A percentile compares a stretch with the other conserved stretches of the same genome.
phyloP scores from a whole-genome alignment of 1,139 yeast species.

The Kurtzmaniella natalensis region DNA sequence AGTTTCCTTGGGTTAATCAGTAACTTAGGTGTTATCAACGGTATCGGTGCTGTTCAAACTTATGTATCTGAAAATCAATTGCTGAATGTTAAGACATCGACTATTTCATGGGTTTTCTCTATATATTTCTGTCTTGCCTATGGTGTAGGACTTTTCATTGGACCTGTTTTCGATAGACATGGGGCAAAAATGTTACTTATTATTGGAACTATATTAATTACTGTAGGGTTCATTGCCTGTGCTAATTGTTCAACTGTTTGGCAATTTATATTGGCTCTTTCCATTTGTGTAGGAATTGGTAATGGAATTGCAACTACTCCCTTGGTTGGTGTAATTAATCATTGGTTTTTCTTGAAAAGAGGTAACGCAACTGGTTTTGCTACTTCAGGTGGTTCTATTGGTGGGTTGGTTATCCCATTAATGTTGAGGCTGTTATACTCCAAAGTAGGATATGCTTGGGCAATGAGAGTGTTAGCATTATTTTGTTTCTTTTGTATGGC shows the following conservation, averaged over 20 bases:
- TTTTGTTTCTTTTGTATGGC: slow-evolving; percentile 39
- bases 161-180: slow-evolving; percentile 42
- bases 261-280: slow-evolving; percentile 54
- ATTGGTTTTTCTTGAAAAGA: slow-evolving; percentile 51
- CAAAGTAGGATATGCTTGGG: slow-evolving; percentile 58
- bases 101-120: slow-evolving; percentile 66
- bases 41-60: slow-evolving; percentile 64
- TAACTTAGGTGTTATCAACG: slow-evolving; percentile 56
- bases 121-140: slow-evolving; percentile 55
- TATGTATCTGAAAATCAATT: slow-evolving; percentile 55
- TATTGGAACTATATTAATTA: slow-evolving; percentile 39
- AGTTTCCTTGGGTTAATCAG: slow-evolving; percentile 56
- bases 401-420: slow-evolving; percentile 59
- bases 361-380: slow-evolving; percentile 56
- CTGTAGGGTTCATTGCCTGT: slow-evolving; percentile 47
- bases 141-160: slow-evolving; percentile 49
- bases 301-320: slow-evolving; percentile 56
- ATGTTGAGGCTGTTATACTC: slow-evolving; percentile 50
- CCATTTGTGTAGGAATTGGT: slow-evolving; percentile 51
- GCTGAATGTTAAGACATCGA: slow-evolving; percentile 34
- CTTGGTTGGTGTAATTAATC: slow-evolving; percentile 52
- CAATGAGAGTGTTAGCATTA: slow-evolving; percentile 53
- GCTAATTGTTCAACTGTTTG: slow-evolving; percentile 46
- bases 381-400: slow-evolving; percentile 61
- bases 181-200: slow-evolving; percentile 44